Percentiles rank a stretch among this genome's conserved stretches.
Evolutionary conservation across 805 yeast species (phyloP).

Genomic region (Hanseniaspora guilliermondii): DNA sequence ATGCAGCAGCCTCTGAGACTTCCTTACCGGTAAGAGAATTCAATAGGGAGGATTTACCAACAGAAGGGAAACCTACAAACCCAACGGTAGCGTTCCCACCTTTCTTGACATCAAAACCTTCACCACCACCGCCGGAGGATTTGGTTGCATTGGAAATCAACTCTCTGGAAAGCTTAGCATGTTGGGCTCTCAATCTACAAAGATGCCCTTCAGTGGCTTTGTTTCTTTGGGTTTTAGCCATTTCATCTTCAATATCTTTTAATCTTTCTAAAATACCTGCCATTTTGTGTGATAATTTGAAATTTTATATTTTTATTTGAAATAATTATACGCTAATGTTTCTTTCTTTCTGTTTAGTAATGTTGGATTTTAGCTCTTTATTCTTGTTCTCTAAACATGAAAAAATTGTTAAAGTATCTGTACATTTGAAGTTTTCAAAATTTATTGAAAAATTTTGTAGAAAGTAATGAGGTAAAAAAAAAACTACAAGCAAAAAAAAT

Average conservation of each 20-base stretch:
- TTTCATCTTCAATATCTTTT: constrained; percentile 87
- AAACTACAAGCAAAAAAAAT: no score
- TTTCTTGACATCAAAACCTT: constrained; percentile 96
- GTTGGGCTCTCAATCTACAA: constrained; percentile 93
- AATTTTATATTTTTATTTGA: background rate
- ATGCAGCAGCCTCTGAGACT: constrained; percentile 85
- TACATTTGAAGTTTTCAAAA: no score
- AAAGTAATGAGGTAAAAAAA: no score
- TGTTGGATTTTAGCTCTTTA: no score
- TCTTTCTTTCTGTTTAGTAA: no score
- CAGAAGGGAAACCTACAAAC: constrained; percentile 96
- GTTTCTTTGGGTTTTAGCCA: constrained; percentile 95
- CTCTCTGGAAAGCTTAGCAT: constrained; percentile 91
- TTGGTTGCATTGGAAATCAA: constrained; percentile 58
- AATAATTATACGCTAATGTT: no score
- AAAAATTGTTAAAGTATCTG: no score
- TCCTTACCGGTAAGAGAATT: constrained; percentile 88
- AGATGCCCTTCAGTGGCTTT: constrained; percentile 95
- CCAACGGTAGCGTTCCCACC: constrained; percentile 98
- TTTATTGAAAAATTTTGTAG: no score
- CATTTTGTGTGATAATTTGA: constrained; percentile 27
- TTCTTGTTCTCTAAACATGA: no score
- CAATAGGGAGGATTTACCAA: constrained; percentile 69
- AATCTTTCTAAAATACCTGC: constrained; percentile 61
- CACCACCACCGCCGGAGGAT: constrained; percentile 83